phyloP scores from a whole-genome alignment of 305 asterid genomes.

The Fraxinus velutina region DNA sequence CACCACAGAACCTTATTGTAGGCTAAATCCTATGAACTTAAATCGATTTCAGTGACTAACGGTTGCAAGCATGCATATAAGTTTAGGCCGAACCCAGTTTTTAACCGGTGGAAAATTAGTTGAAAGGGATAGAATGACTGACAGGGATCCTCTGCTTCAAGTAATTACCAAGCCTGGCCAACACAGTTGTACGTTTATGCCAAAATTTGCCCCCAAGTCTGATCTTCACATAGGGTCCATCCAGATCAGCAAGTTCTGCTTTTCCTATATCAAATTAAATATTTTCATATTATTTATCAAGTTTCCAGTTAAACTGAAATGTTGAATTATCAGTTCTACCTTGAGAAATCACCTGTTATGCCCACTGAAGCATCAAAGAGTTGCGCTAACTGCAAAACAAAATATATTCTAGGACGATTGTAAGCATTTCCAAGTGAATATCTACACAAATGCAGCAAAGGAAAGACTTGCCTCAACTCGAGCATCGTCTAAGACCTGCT shows the following conservation, averaged over 20 bases:
- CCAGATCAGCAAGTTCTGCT: constrained; percentile 80
- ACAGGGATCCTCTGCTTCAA: constrained; percentile 92
- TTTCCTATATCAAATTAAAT: constrained; percentile 41
- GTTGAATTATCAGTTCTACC: not conserved
- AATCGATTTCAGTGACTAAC: not conserved
- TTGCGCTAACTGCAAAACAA: constrained; percentile 66
- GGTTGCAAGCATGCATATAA: not conserved
- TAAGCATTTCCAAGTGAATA: not conserved
- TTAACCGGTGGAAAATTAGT: not conserved
- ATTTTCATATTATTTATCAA: not conserved
- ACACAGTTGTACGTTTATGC: constrained; percentile 71
- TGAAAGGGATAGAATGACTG: constrained; percentile 19
- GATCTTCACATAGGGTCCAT: constrained; percentile 90
- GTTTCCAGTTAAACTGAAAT: not conserved
- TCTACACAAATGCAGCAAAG: not conserved
- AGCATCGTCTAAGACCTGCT: constrained; percentile 62
- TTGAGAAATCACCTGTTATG: constrained; percentile 64
- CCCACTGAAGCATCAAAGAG: constrained; percentile 80
- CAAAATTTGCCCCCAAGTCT: constrained; percentile 80
- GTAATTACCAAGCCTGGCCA: constrained; percentile 88
- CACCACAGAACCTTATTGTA: not conserved
- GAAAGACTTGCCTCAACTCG: constrained; percentile 51
- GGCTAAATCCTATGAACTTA: not conserved
- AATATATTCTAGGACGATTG: not conserved
- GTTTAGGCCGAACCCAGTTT: not conserved